These are phyloP conservation scores for Talaromyces stipitatus DNA, from an alignment of 495 filamentous ascomycete genomes.

Conservation along the genomic window DNA sequence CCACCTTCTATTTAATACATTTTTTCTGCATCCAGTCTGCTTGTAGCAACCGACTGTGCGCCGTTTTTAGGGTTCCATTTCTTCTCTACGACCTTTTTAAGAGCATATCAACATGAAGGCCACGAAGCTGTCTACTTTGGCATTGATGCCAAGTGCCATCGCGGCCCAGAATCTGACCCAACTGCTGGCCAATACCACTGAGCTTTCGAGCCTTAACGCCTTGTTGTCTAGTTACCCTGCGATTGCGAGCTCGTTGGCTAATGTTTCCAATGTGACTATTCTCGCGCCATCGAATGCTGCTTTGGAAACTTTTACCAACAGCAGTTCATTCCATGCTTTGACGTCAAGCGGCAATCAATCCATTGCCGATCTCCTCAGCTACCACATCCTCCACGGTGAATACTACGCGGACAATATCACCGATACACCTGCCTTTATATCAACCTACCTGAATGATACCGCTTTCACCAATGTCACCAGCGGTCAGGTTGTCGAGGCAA, in stretches of 20 bases:
- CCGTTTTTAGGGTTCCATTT: neutral
- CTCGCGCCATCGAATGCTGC: constrained; percentile 59
- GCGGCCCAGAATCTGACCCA: neutral
- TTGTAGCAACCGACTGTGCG: neutral
- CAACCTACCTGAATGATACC: constrained; percentile 44
- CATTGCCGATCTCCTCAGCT: constrained; percentile 44
- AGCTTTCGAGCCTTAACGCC: neutral
- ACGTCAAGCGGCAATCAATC: neutral
- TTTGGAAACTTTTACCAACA: constrained; percentile 31
- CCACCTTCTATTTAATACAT: neutral
- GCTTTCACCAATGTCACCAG: constrained; percentile 32
- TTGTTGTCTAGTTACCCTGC: neutral
- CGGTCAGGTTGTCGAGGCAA: constrained; percentile 18
- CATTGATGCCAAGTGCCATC: constrained; percentile 92
- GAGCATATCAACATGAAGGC: constrained; percentile 45
- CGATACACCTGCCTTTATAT: constrained; percentile 41
- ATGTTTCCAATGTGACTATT: constrained; percentile 45
- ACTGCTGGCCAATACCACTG: neutral
- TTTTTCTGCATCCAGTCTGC: neutral
- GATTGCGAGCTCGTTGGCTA: neutral
- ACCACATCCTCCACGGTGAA: constrained; percentile 58
- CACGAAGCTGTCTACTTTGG: constrained; percentile 92
- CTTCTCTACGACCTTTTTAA: neutral
- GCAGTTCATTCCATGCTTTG: constrained; percentile 10
- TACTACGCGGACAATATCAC: constrained; percentile 30